Base-by-base conservation (phyloP, 2,329 filamentous ascomycete genomes). In the Trichoderma pleuroti region DNA sequence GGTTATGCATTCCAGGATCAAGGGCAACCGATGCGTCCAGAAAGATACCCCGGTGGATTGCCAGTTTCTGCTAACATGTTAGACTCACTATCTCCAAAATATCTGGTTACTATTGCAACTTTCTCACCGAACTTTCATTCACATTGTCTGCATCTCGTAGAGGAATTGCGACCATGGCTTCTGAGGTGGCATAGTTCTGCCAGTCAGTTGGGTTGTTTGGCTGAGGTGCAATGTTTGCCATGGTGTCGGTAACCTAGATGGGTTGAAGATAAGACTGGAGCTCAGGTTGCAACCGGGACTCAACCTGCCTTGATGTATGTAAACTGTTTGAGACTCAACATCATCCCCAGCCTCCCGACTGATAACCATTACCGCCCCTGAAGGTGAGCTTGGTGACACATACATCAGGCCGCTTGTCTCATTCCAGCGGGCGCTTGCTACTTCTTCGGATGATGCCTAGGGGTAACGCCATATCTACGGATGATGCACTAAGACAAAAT, bases 301-400 rank as follows among this genome's bases (percentile, higher is more conserved):
- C 42, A 6, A 49, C 1, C 10, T 21, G n/a, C 42, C 42, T 49
- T 49, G 5, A 49, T 21, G 24, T 21, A 49, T 7, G n/a, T 6
- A 49, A 49, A 24, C 2, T 7, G 0, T 12, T 2, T n/a, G 10
- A 49, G 42, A 49, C 2, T 49, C 1, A 1, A 21, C n/a, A 21
- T 0, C 10, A 21, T 24, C 7, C n/a, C 5, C 1, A 49, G 7
- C 42, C 2, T 49, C n/a, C 9, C 5, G 1, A 14, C n/a, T 7
- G 42, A 14, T 7, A 49, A 4, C 5, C 1, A n/a, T 21, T 49
- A 11, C 42, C 5, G 42, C n/a, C 42, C 9, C n/a, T n/a, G 42
- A n/a, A 3, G n/a, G 7, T 49, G 42, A 49, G n/a, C n/a, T 5
- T 3, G 10, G n/a, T 21, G 24, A 11, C 42, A 49, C 42, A 49